These are phyloP conservation scores for Starmerella sirachaensis DNA, from an alignment of 805 yeast genomes.

Conservation along the genomic window DNA sequence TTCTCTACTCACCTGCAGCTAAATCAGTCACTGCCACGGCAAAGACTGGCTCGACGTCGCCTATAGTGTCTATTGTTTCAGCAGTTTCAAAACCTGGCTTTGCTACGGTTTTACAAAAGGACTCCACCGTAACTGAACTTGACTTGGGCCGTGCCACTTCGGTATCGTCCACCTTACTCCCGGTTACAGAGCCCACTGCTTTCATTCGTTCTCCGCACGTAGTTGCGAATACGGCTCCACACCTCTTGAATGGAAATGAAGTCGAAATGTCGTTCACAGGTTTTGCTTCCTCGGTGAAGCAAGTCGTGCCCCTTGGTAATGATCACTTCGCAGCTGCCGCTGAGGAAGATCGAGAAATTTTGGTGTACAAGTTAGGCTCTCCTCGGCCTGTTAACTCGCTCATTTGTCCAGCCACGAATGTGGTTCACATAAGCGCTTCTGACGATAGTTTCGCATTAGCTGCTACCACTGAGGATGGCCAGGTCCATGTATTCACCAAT, in stretches of 20 bases:
- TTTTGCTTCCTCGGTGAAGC: slow-evolving; percentile 55
- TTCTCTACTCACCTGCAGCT: slow-evolving; percentile 56
- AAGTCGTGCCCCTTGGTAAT: slow-evolving; percentile 32
- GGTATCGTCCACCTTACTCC: slow-evolving; percentile 22
- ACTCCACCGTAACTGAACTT: slow-evolving; percentile 44
- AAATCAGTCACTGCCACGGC: slow-evolving; percentile 41
- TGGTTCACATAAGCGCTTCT: slow-evolving; percentile 31
- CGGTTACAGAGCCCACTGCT: slow-evolving; percentile 7
- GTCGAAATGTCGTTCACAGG: slow-evolving; percentile 54
- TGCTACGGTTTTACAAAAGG: slow-evolving; percentile 15
- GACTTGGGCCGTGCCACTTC: slow-evolving; percentile 38
- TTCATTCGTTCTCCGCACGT: slow-evolving; percentile 9
- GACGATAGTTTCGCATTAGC: slow-evolving; percentile 30
- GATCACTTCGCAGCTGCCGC: slow-evolving; percentile 59
- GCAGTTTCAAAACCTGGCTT: slow-evolving; percentile 4
- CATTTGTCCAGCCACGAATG: slow-evolving; percentile 52
- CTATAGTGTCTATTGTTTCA: slow-evolving; percentile 1
- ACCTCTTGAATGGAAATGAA: slow-evolving; percentile 36
- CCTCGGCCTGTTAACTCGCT: slow-evolving; percentile 42
- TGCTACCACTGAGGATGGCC: slow-evolving; percentile 64
- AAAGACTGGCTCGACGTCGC: slow-evolving; percentile 9
- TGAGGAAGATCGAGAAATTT: slow-evolving; percentile 67
- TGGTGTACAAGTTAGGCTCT: slow-evolving; percentile 45
- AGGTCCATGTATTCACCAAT: slow-evolving; percentile 50
- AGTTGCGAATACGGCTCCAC: slow-evolving; percentile 60